phyloP scores from a whole-genome alignment of 2,329 filamentous ascomycete species.

The Aspergillus quadricinctus region DNA sequence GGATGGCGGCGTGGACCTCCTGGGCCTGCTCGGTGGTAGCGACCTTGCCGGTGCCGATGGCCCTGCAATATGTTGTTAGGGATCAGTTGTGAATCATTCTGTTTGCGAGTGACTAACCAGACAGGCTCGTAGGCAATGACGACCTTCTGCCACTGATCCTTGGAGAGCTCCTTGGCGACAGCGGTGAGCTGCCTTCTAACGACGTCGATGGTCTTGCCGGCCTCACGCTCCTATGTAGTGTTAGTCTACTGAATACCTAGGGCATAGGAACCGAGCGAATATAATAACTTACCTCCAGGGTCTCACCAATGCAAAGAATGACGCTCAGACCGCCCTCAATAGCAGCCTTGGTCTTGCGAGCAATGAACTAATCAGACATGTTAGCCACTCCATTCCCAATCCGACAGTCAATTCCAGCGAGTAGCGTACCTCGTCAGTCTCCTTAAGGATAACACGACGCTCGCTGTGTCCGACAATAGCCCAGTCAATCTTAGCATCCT shows the following conservation, averaged over 20 bases:
- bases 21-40: slow-evolving; percentile 85
- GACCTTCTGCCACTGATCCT: slow-evolving; percentile 86
- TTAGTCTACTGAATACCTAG: slow-evolving; percentile 17
- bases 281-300: slow-evolving; percentile 58
- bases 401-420: neutral
- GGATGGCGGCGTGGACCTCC: slow-evolving; percentile 89
- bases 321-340: slow-evolving; percentile 81
- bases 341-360: slow-evolving; percentile 90
- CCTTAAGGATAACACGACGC: slow-evolving; percentile 82
- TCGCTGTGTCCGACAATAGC: slow-evolving; percentile 91
- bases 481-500: slow-evolving; percentile 86
- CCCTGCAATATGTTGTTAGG: slow-evolving; percentile 38
- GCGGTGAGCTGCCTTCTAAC: slow-evolving; percentile 75
- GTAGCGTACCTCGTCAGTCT: slow-evolving; percentile 63
- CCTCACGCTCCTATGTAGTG: slow-evolving; percentile 65
- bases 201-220: slow-evolving; percentile 71
- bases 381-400: slow-evolving; percentile 2
- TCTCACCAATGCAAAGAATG: slow-evolving; percentile 97
- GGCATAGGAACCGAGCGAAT: slow-evolving; percentile 14
- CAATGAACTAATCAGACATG: slow-evolving; percentile 57
- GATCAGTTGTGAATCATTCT: neutral
- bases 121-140: slow-evolving; percentile 99
- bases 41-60: slow-evolving; percentile 87
- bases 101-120: slow-evolving; percentile 60
- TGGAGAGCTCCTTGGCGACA: slow-evolving; percentile 61